Percentiles rank a stretch among this genome's conserved stretches.
phyloP scores from a whole-genome alignment of 2,329 filamentous ascomycete genomes.

The Fusarium chuoi region DNA sequence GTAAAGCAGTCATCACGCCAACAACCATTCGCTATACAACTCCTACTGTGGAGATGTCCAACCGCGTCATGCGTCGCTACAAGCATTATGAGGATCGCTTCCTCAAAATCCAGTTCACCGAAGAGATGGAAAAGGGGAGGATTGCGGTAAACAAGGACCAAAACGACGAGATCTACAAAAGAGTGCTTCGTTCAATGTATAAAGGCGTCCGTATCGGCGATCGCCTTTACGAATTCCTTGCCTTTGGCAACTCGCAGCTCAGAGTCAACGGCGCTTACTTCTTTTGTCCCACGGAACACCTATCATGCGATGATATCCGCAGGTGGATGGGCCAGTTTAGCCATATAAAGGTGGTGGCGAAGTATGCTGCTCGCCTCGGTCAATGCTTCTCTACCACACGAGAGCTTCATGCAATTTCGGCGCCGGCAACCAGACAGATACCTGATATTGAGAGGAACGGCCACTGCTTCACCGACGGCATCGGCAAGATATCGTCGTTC shows the following conservation, averaged over 20 bases:
- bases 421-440: conserved; percentile 69
- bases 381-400: conserved; percentile 97
- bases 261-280: conserved; percentile 93
- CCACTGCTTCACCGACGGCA: conserved; percentile 87
- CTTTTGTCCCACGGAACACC: conserved; percentile 76
- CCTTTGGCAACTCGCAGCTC: conserved; percentile 95
- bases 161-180: conserved; percentile 77
- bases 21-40: conserved; percentile 82
- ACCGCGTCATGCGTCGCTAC: conserved; percentile 83
- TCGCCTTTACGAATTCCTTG: conserved; percentile 87
- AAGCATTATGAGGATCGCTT: conserved; percentile 78
- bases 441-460: conserved; percentile 76
- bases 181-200: conserved; percentile 75
- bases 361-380: conserved; percentile 87
- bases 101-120: conserved; percentile 87
- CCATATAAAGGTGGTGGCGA: conserved; percentile 85
- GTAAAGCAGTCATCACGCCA: conserved; percentile 84
- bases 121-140: conserved; percentile 74
- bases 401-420: conserved; percentile 72
- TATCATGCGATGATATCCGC: conserved; percentile 81
- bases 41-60: conserved; percentile 85
- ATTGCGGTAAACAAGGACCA: conserved; percentile 63
- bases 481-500: conserved; percentile 88
- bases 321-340: conserved; percentile 87
- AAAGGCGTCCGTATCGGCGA: conserved; percentile 87